These are phyloP conservation scores for Tricholoma flavovirens DNA, from an alignment of 768 basidiomycete genomes.

Conservation along the genomic window DNA sequence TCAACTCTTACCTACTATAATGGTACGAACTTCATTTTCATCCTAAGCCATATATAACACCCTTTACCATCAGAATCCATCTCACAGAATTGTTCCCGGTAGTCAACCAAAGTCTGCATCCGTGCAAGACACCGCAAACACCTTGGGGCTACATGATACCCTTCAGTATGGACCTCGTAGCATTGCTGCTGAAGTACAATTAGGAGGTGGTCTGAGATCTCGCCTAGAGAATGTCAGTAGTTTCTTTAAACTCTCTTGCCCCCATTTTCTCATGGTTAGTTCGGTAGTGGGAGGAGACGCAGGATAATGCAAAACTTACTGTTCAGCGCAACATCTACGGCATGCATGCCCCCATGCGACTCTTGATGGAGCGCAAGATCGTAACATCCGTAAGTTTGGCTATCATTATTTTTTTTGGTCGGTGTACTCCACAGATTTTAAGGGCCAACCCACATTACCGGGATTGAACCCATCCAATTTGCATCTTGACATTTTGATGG, in stretches of 20 bases:
- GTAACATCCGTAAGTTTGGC: conserved; percentile 58
- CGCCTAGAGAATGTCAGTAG: conserved; percentile 71
- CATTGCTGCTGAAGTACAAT: conserved; percentile 68
- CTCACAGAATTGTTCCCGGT: conserved; percentile 62
- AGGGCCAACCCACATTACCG: conserved; percentile 63
- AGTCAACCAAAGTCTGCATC: conserved; percentile 53
- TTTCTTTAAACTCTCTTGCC: neutral
- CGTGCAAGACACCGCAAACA: conserved; percentile 61
- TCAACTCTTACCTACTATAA: conserved; percentile 13
- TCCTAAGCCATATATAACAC: neutral
- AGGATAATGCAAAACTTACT: conserved; percentile 80
- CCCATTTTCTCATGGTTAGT: neutral
- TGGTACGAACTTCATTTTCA: conserved; percentile 17
- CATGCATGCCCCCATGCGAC: conserved; percentile 81
- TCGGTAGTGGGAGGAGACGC: conserved; percentile 87
- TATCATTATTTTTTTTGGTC: neutral
- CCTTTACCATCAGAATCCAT: conserved; percentile 32
- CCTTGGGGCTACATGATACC: conserved; percentile 83
- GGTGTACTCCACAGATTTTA: neutral
- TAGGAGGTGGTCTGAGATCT: conserved; percentile 53
- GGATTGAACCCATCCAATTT: conserved; percentile 67
- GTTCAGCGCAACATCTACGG: conserved; percentile 83
- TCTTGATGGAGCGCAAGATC: conserved; percentile 91
- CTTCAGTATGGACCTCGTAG: conserved; percentile 80
- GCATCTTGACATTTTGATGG: conserved; percentile 90